phyloP scores from a whole-genome alignment of 1,139 yeast genomes.

The Scheffersomyces illinoinensis region DNA sequence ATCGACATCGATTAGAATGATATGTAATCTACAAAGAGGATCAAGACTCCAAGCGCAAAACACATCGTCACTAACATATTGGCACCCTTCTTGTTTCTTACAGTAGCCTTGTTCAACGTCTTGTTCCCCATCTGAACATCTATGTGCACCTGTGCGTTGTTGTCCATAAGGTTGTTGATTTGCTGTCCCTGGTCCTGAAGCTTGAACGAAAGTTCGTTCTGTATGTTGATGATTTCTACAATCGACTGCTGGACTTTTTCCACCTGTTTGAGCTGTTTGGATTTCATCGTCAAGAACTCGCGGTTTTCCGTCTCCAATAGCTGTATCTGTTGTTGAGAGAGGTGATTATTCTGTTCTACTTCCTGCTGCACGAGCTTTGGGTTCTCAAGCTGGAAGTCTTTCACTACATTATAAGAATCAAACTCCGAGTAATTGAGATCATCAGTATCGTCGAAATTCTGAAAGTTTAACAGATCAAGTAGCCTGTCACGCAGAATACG shows the following conservation, averaged over 20 bases:
- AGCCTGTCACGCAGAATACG: slow-evolving; percentile 44
- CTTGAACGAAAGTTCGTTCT: slow-evolving; percentile 75
- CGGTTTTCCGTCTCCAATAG: slow-evolving; percentile 72
- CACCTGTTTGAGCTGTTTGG: slow-evolving; percentile 68
- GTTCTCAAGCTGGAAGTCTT: slow-evolving; percentile 23
- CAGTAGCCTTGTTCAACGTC: slow-evolving; percentile 70
- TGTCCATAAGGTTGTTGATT: slow-evolving; percentile 65
- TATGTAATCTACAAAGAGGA: slow-evolving; percentile 64
- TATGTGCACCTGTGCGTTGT: slow-evolving; percentile 66
- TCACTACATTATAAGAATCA: slow-evolving; percentile 15
- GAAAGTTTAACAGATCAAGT: slow-evolving; percentile 42
- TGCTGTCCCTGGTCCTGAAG: slow-evolving; percentile 74
- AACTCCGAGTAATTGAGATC: slow-evolving; percentile 9
- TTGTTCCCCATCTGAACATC: slow-evolving; percentile 77
- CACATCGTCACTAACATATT: slow-evolving; percentile 64
- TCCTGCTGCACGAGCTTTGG: slow-evolving; percentile 2
- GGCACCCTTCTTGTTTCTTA: slow-evolving; percentile 69
- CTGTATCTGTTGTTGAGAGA: slow-evolving; percentile 65
- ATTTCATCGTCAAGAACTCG: slow-evolving; percentile 59
- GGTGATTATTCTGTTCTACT: slow-evolving; percentile 26
- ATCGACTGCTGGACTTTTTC: slow-evolving; percentile 75
- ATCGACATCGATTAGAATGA: slow-evolving; percentile 21
- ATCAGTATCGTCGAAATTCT: slow-evolving; percentile 29
- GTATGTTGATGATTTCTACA: slow-evolving; percentile 76
- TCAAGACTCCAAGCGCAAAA: slow-evolving; percentile 58